A percentile compares a stretch with the other conserved stretches of the same genome.
phyloP scores from a whole-genome alignment of 257 asterid species.

The Parsonsia alboflavescens region DNA sequence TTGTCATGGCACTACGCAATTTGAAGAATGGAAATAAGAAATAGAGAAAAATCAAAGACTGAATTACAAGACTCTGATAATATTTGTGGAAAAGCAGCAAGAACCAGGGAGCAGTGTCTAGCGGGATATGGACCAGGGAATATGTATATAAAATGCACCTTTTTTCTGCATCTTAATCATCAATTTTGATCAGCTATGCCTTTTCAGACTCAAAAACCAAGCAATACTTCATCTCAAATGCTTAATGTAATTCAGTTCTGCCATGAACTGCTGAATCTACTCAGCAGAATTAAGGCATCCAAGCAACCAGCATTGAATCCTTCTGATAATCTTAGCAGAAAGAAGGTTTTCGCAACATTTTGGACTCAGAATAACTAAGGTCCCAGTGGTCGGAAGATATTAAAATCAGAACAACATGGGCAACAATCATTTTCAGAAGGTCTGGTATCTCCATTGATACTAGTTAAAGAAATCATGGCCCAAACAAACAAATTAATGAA shows the following conservation, averaged over 20 bases:
- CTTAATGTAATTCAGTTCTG: not conserved
- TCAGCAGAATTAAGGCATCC: not conserved
- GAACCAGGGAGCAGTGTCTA: slow-evolving; percentile 7
- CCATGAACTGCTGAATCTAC: not conserved
- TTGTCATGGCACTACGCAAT: slow-evolving; percentile 85
- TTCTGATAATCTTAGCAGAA: not conserved
- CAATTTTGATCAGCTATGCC: not conserved
- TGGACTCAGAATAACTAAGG: not conserved
- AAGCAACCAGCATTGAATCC: not conserved
- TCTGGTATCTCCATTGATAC: not conserved
- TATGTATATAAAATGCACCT: not conserved
- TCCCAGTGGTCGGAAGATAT: not conserved
- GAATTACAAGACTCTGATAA: not conserved
- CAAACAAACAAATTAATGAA: not conserved
- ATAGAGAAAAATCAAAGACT: slow-evolving; percentile 10
- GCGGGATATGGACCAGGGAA: not conserved
- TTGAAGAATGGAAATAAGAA: slow-evolving; percentile 34
- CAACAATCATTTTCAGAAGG: not conserved
- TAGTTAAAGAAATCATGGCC: not conserved
- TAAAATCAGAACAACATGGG: not conserved
- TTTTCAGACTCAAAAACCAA: not conserved
- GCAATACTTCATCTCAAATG: not conserved
- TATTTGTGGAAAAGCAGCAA: slow-evolving; percentile 5
- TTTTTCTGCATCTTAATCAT: not conserved
- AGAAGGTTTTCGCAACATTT: not conserved